Evolutionary conservation across 2,329 filamentous ascomycete genomes (phyloP).

Genomic region (Botrytis galanthina): DNA sequence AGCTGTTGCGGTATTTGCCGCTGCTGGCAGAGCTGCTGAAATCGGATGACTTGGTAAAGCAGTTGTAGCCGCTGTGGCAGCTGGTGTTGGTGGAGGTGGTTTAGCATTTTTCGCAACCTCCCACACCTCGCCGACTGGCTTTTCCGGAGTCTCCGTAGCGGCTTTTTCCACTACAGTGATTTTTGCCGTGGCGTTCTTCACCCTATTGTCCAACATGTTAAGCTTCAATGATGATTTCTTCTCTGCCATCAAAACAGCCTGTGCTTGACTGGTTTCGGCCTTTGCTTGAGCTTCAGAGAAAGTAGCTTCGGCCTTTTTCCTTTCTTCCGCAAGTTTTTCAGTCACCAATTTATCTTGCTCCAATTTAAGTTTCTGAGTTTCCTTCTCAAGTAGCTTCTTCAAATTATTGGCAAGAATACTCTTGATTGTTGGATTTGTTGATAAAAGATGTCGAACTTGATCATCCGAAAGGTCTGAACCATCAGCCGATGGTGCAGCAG

Average conservation of each 20-base stretch:
- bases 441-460: constrained; percentile 56
- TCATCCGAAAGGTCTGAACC: constrained; percentile 42
- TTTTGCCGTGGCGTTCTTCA: constrained; percentile 65
- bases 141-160: constrained; percentile 79
- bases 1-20: background rate
- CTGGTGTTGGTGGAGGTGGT: constrained; percentile 38
- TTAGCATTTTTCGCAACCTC: constrained; percentile 70
- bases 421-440: constrained; percentile 50
- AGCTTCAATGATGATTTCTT: constrained; percentile 74
- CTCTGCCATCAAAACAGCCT: constrained; percentile 68
- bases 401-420: constrained; percentile 54
- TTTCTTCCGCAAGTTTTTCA: constrained; percentile 49
- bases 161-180: constrained; percentile 77
- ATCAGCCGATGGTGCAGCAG: constrained; percentile 18
- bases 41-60: constrained; percentile 6
- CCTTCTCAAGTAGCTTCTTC: constrained; percentile 60
- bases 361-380: constrained; percentile 58
- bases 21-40: background rate
- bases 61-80: constrained; percentile 22
- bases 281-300: constrained; percentile 51
- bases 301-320: constrained; percentile 43
- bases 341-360: constrained; percentile 48
- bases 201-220: constrained; percentile 74
- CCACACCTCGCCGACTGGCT: constrained; percentile 84
- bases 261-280: constrained; percentile 36